phyloP scores from a whole-genome alignment of 2,329 filamentous ascomycete genomes.

The Dothistroma pini region DNA sequence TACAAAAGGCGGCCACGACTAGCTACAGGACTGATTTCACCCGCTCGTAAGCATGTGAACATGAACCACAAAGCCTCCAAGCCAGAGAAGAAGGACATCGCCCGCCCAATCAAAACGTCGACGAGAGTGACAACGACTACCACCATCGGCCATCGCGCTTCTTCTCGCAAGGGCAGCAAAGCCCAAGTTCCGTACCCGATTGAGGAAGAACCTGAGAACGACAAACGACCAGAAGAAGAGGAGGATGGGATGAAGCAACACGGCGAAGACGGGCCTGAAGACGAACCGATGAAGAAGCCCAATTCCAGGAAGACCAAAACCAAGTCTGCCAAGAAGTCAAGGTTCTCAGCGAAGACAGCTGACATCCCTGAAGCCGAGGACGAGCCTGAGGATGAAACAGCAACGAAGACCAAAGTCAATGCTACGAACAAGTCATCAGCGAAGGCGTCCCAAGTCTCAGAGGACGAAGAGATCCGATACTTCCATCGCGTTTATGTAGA shows the following conservation, averaged over 20 bases:
- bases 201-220: background rate
- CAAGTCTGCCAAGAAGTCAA: background rate
- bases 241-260: background rate
- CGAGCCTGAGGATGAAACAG: background rate
- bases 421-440: background rate
- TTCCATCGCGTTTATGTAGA: conserved; percentile 24
- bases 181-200: background rate
- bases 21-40: background rate
- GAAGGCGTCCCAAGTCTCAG: background rate
- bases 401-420: background rate
- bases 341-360: background rate
- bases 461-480: conserved; percentile 5
- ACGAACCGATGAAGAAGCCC: background rate
- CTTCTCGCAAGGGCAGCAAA: background rate
- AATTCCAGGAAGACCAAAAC: background rate
- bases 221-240: background rate
- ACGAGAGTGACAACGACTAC: background rate
- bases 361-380: background rate
- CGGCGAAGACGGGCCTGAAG: background rate
- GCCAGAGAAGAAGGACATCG: background rate
- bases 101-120: background rate
- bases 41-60: background rate
- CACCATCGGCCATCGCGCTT: background rate
- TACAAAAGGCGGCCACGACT: background rate
- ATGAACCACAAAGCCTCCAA: background rate